Percentiles rank a stretch among this genome's conserved stretches.
phyloP scores from a whole-genome alignment of 495 filamentous ascomycete genomes.

The Trichocladium uniseriatum region DNA sequence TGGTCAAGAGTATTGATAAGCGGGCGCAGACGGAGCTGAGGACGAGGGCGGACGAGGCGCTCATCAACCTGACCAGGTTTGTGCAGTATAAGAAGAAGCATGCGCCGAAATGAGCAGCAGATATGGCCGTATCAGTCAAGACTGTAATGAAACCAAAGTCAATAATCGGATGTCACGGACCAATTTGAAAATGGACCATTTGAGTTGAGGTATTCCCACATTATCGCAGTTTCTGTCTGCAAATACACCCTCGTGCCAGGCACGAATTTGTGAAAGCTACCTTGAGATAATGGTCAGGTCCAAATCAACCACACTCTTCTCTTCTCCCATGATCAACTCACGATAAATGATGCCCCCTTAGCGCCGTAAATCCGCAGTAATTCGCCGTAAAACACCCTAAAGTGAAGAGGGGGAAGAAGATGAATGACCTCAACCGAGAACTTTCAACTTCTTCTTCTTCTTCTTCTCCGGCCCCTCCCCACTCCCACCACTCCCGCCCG shows the following conservation, averaged over 20 bases:
- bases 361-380: not conserved
- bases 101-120: conserved; percentile 13
- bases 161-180: not conserved
- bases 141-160: not conserved
- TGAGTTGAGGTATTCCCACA: not conserved
- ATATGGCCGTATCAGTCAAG: not conserved
- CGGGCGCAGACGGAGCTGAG: conserved; percentile 43
- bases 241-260: not conserved
- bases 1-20: conserved; percentile 49
- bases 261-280: not conserved
- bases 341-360: not conserved
- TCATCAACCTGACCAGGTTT: conserved; percentile 48
- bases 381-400: not conserved
- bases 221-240: not conserved
- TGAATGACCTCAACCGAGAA: conserved; percentile 33
- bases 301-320: not conserved
- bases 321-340: conserved; percentile 1
- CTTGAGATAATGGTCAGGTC: not conserved
- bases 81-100: conserved; percentile 51
- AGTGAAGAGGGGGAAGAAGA: not conserved
- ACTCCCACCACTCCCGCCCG: conserved; percentile 7
- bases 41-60: conserved; percentile 45
- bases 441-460: conserved; percentile 82
- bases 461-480: conserved; percentile 69
- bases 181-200: not conserved